Evolutionary conservation across 1,284 basidiomycete species (phyloP), one percentile per base, ranked within the genome.

Genomic region (Grifola frondosa): DNA sequence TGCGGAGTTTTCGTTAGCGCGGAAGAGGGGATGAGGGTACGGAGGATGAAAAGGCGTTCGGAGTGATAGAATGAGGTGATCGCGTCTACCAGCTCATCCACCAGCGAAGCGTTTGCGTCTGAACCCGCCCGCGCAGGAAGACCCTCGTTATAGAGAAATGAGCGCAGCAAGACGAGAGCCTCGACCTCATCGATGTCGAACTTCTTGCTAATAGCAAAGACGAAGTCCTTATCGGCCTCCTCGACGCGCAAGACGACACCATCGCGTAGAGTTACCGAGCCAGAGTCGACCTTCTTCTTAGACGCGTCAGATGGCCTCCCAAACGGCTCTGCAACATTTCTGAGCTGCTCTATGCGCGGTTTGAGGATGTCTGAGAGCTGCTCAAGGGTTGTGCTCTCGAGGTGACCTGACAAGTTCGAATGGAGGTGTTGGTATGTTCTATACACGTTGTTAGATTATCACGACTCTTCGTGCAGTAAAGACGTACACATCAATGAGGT

Each of bases 31-130:
- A 81, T 77, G 49, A 86, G 70, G 28, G 74, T 67, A 37, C 87
- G 83, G 20, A 84, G 68, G 31, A 78, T 59, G 57, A 73, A 78
- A n/a, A 92, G 74, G 15, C 85, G 77, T 62, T 93, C 90, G 6
- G 84, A 78, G 56, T 81, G 81, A 63, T 88, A 91, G 70, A 91
- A 93, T 12, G 81, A 79, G 2, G 81, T 85, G 56, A 93, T 84
- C 10, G 79, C 80, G 42, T 80, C 74, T 10, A 89, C 61, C 30
- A 91, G 70, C 49, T 84, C 80, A 24, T 80, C 75, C 9, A 80
- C 69, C 51, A 81, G 61, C 4, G 67, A 67, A 26, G 66, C 65
- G 37, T 70, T 68, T 19, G 72, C 68, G 23, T 70, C 64, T 17
- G 73, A 62, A 30, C 67, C 70, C 1, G 75, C 64, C n/a, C 67